Evolutionary conservation across 106 monocot species (phyloP).

Genomic region (Dactylorhiza incarnata): DNA sequence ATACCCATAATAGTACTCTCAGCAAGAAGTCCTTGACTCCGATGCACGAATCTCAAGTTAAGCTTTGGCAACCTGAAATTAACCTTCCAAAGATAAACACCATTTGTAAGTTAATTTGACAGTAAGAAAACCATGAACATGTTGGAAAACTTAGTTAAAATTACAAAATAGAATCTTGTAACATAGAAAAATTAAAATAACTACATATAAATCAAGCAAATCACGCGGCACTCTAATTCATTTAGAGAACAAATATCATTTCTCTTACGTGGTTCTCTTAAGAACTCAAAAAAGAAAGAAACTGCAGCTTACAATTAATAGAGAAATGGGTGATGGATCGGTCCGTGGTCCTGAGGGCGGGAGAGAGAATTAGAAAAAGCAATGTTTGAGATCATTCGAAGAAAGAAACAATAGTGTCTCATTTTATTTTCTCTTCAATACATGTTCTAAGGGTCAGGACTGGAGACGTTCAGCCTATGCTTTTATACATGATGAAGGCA

Average conservation of each 20-base stretch:
- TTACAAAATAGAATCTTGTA: background rate
- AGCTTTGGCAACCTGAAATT: constrained; percentile 87
- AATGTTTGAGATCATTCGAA: too few relatives aligned
- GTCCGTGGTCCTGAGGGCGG: too few relatives aligned
- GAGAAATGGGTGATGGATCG: too few relatives aligned
- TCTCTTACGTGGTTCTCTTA: too few relatives aligned
- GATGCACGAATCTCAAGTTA: constrained; percentile 64
- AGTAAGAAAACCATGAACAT: background rate
- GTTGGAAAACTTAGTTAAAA: background rate
- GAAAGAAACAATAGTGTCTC: too few relatives aligned
- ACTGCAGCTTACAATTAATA: too few relatives aligned
- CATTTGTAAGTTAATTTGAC: constrained; percentile 16
- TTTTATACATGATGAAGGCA: too few relatives aligned
- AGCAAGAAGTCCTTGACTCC: constrained; percentile 33
- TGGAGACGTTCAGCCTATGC: too few relatives aligned
- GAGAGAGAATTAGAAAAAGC: too few relatives aligned
- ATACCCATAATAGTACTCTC: constrained; percentile 76
- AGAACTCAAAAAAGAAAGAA: too few relatives aligned
- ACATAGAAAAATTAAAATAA: background rate
- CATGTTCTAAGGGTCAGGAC: too few relatives aligned
- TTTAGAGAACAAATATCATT: background rate
- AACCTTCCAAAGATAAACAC: constrained; percentile 78
- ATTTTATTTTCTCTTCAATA: too few relatives aligned
- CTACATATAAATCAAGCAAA: background rate
- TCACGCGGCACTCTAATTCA: background rate